Percentiles rank a stretch among this genome's conserved stretches.
These are phyloP conservation scores for Cicer arietinum DNA, from an alignment of 306 rosid species.

Conservation along the genomic window DNA sequence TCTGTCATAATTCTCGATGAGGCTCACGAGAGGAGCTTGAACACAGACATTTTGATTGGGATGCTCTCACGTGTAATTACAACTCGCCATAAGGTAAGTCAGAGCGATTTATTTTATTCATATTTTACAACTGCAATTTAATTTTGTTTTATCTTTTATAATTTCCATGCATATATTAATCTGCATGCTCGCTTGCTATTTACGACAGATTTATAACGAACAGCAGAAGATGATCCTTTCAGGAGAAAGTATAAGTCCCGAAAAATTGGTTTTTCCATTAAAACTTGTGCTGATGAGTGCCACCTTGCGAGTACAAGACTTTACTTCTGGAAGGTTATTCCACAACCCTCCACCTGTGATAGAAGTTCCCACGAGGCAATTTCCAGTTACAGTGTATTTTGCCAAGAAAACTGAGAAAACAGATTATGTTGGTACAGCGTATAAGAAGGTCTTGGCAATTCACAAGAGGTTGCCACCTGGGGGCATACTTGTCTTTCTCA, in stretches of 20 bases:
- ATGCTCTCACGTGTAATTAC: conserved; percentile 82
- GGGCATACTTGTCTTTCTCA: conserved; percentile 87
- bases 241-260: conserved; percentile 64
- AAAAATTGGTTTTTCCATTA: conserved; percentile 66
- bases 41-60: conserved; percentile 91
- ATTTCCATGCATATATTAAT: conserved; percentile 20
- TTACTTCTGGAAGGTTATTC: conserved; percentile 70
- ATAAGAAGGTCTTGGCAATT: conserved; percentile 83
- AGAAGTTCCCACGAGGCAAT: conserved; percentile 88
- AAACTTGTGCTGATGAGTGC: conserved; percentile 98
- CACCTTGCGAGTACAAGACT: conserved; percentile 88
- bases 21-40: conserved; percentile 98
- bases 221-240: conserved; percentile 57
- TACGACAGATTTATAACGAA: conserved; percentile 57
- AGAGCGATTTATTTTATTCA: conserved; percentile 29
- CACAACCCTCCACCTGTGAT: conserved; percentile 70
- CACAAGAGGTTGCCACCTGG: conserved; percentile 92
- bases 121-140: conserved; percentile 14
- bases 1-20: conserved; percentile 88
- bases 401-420: conserved; percentile 75
- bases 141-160: neutral
- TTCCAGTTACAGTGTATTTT: conserved; percentile 76
- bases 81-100: conserved; percentile 68
- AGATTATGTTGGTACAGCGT: conserved; percentile 83
- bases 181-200: conserved; percentile 34